These are phyloP conservation scores for Sordariomycetes sp. DNA, from an alignment of 2,329 filamentous ascomycete genomes.

Conservation along the genomic window DNA sequence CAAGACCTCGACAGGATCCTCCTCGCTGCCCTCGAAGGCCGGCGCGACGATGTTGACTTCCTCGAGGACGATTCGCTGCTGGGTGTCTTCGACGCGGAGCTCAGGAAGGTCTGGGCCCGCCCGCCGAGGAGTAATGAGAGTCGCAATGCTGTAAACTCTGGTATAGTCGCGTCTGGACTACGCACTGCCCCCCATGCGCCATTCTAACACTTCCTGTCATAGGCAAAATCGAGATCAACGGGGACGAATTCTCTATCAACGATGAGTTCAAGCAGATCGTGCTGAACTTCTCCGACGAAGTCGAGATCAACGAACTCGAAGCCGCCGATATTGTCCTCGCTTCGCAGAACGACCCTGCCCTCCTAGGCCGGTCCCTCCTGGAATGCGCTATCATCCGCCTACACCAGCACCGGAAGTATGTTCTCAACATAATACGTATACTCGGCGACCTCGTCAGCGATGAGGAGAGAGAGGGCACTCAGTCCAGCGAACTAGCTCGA, in stretches of 20 bases:
- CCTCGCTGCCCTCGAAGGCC: slow-evolving; percentile 60
- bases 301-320: slow-evolving; percentile 83
- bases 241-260: slow-evolving; percentile 70
- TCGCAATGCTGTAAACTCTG: slow-evolving; percentile 58
- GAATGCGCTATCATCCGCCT: slow-evolving; percentile 78
- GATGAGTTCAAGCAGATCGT: slow-evolving; percentile 76
- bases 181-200: background rate
- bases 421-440: slow-evolving; percentile 75
- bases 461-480: slow-evolving; percentile 32
- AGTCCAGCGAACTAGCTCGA: background rate
- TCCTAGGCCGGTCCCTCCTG: slow-evolving; percentile 61
- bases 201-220: slow-evolving; percentile 3
- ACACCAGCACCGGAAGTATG: slow-evolving; percentile 72
- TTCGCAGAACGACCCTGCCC: slow-evolving; percentile 56
- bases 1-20: slow-evolving; percentile 82
- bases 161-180: slow-evolving; percentile 27
- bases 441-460: slow-evolving; percentile 53
- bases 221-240: slow-evolving; percentile 69
- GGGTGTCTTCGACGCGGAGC: slow-evolving; percentile 58
- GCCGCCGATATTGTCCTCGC: slow-evolving; percentile 68
- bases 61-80: slow-evolving; percentile 61
- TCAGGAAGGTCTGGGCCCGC: slow-evolving; percentile 67
- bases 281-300: slow-evolving; percentile 72
- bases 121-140: slow-evolving; percentile 64
- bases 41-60: slow-evolving; percentile 48